A percentile compares a stretch with the other conserved stretches of the same genome.
phyloP scores from a whole-genome alignment of 2,329 filamentous ascomycete species.

The Metarhizium robertsii region DNA sequence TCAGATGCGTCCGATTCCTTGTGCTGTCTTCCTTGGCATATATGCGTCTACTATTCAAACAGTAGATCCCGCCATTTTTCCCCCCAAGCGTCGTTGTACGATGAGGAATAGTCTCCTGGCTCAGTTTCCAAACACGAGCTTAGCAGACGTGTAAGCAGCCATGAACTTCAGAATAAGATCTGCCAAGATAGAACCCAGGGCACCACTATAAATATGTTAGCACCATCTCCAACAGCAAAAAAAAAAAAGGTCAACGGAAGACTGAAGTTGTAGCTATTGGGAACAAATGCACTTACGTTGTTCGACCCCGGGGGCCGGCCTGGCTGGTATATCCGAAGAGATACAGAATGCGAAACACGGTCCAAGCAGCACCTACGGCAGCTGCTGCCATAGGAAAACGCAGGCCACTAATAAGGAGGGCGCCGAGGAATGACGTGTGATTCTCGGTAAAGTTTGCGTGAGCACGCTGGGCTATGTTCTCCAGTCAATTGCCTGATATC shows the following conservation, averaged over 20 bases:
- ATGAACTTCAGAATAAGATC: constrained; percentile 31
- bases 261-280: background rate
- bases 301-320: constrained; percentile 35
- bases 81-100: background rate
- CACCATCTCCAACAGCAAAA: background rate
- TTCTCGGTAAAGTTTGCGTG: constrained; percentile 58
- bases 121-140: constrained; percentile 24
- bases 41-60: background rate
- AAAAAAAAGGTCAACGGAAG: background rate
- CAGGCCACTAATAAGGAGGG: constrained; percentile 47
- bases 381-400: constrained; percentile 42
- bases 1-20: background rate
- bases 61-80: background rate
- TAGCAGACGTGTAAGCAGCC: constrained; percentile 33
- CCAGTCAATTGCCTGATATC: background rate
- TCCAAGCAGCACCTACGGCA: constrained; percentile 42
- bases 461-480: constrained; percentile 42
- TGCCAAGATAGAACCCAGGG: constrained; percentile 21
- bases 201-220: constrained; percentile 22
- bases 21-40: background rate
- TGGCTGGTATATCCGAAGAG: constrained; percentile 42
- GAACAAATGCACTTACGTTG: constrained; percentile 19
- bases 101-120: background rate
- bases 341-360: constrained; percentile 42
- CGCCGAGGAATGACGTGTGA: constrained; percentile 40